Conservation (phyloP, 106 monocot genomes). For the Amphibolis antarctica region DNA sequence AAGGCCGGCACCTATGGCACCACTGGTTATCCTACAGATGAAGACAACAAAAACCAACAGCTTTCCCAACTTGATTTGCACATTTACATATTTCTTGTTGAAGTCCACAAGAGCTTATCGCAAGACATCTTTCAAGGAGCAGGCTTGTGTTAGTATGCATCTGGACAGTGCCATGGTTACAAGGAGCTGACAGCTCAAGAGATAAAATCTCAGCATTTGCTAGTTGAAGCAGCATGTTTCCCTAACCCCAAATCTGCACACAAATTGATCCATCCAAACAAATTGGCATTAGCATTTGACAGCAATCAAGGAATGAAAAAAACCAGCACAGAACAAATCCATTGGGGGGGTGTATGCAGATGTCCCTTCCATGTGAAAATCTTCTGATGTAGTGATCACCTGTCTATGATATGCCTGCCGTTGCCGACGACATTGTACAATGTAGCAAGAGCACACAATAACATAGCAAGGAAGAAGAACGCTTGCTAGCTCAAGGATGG, state of each 20-base stretch:
- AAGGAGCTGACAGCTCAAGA: too few species aligned
- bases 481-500: slow-evolving; percentile 62
- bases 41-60: not conserved
- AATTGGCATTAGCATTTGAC: not conserved
- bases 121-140: too few species aligned
- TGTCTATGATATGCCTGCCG: slow-evolving; percentile 30
- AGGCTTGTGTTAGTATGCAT: too few species aligned
- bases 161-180: too few species aligned
- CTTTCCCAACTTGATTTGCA: not conserved
- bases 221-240: too few species aligned
- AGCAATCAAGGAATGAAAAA: too few species aligned
- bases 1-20: not conserved
- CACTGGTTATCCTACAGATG: not conserved
- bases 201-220: too few species aligned
- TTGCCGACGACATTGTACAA: slow-evolving; percentile 40
- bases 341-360: too few species aligned
- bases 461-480: slow-evolving; percentile 84
- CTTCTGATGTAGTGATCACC: not conserved
- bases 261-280: not conserved
- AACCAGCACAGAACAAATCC: too few species aligned
- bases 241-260: not conserved
- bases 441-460: slow-evolving; percentile 57
- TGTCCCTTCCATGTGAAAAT: too few species aligned
- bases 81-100: not conserved
- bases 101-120: too few species aligned